phyloP scores from a whole-genome alignment of 768 basidiomycete genomes.

The Exidia glandulosa region DNA sequence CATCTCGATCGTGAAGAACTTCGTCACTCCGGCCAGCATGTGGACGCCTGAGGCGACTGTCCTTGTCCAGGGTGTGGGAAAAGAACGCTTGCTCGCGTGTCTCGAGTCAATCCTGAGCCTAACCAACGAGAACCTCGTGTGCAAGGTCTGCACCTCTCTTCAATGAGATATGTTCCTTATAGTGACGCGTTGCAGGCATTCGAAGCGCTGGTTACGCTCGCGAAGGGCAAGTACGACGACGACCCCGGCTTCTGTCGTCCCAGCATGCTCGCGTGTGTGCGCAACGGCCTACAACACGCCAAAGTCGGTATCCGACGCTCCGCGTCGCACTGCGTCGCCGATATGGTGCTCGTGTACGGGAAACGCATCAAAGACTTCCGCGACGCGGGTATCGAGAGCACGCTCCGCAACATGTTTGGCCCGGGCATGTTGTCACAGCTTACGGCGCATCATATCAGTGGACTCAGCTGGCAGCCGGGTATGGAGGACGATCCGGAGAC shows the following conservation, averaged over 20 bases:
- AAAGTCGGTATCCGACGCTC: conserved; percentile 49
- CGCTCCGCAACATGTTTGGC: conserved; percentile 33
- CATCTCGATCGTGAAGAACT: conserved; percentile 52
- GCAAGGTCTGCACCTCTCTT: conserved; percentile 30
- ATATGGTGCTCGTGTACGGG: conserved; percentile 37
- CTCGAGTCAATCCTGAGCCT: conserved; percentile 41
- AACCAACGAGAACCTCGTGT: conserved; percentile 40
- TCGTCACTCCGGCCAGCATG: conserved; percentile 13
- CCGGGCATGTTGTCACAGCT: conserved; percentile 7
- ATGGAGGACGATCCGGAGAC: conserved; percentile 54
- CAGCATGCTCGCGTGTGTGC: conserved; percentile 41
- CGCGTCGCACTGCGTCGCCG: conserved; percentile 46
- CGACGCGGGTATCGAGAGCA: conserved; percentile 35
- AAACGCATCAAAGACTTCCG: conserved; percentile 26
- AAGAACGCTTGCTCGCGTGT: conserved; percentile 31
- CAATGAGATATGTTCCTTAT: not conserved
- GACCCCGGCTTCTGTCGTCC: conserved; percentile 40
- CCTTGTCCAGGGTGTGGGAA: conserved; percentile 29
- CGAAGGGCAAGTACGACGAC: conserved; percentile 43
- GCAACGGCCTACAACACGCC: conserved; percentile 47
- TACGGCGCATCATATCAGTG: conserved; percentile 12
- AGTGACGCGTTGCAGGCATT: conserved; percentile 35
- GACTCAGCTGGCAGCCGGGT: conserved; percentile 24
- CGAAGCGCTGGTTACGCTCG: conserved; percentile 54
- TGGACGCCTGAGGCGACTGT: not conserved